Base-by-base conservation (phyloP, 176 grass and related monocot species). In the Coix lacrymajobi region DNA sequence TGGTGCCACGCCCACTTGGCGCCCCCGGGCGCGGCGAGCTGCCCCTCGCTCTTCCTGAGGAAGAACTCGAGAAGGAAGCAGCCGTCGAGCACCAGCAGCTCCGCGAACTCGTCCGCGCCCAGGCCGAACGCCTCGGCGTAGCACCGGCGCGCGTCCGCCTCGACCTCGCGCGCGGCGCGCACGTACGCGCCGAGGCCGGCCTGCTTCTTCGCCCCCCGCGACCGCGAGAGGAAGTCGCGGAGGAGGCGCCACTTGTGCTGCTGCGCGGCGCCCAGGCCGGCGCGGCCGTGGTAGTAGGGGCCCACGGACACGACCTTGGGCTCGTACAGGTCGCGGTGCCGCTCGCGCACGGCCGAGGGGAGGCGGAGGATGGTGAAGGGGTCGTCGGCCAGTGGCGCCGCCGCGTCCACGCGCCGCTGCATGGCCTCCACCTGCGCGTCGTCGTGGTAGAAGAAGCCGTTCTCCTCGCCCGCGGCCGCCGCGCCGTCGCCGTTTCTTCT, bases 241-340 rank as follows among this genome's bases (percentile, higher is more conserved):
- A 86, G 79, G 57, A 90, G 88, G 46, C 84, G 60, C 84, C 88
- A 90, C 88, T 90, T 90, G 88, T 90, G 88, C 57, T 71, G 79
- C 79, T 90, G 79, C 73, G 78, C 45, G 85, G 78, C 45, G 58
- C 61, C 61, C 13, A 87, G 85, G 15, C 79, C 79, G 63, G 71
- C 72, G 62, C 72, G 61, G 12, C 85, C 85, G 61, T 81, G 78
- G 85, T 87, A 81, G 62, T 87, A 87, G 0, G 85, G 85, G 3
- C 85, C 85, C 36, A 87, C 85, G 85, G 85, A 75, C 68, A 87
- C 85, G 26, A 81, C 60, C 78, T 87, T 87, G 33, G 85, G 85
- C 78, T 87, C 85, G 85, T 87, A 87, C 58, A 87, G 78, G 77
- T 87, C 78, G 28, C 78, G 78, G 73, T 86, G 88, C 56, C 88